Conservation (phyloP, 495 filamentous ascomycete genomes). For the Aspergillus baeticus region DNA sequence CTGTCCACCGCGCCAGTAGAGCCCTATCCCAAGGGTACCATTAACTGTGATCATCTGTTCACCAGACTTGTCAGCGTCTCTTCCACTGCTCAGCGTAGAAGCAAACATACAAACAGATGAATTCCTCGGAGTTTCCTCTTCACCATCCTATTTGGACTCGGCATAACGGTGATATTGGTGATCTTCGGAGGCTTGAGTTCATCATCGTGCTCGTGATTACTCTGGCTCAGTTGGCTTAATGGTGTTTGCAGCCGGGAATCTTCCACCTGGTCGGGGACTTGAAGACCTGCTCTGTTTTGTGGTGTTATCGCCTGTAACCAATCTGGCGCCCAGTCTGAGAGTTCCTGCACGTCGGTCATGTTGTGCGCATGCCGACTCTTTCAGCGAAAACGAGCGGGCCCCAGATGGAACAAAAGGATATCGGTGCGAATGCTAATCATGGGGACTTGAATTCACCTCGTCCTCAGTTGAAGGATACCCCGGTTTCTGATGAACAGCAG, state of each 20-base stretch:
- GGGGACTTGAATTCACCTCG: too few relatives aligned
- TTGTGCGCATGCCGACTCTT: too few relatives aligned
- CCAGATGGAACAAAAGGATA: too few relatives aligned
- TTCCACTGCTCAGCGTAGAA: too few relatives aligned
- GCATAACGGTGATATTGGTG: neutral
- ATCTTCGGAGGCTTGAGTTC: neutral
- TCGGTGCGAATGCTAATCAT: too few relatives aligned
- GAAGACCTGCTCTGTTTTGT: neutral
- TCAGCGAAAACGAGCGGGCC: too few relatives aligned
- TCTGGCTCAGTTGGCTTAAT: too few relatives aligned
- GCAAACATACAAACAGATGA: neutral
- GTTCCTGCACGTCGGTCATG: neutral
- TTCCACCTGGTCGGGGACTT: neutral
- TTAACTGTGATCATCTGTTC: slow-evolving; percentile 6
- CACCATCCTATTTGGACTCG: neutral
- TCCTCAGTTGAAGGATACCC: too few relatives aligned
- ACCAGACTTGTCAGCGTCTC: too few relatives aligned
- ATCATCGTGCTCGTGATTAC: too few relatives aligned
- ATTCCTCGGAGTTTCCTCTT: neutral
- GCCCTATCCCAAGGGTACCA: neutral
- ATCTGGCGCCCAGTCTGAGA: neutral
- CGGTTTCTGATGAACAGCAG: too few relatives aligned
- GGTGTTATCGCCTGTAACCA: neutral
- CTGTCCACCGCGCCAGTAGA: slow-evolving; percentile 5
- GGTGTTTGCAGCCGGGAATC: too few relatives aligned